These are phyloP conservation scores for Coemansia sp. DNA, from an alignment of 192 early-diverging fungal species.

Conservation along the genomic window DNA sequence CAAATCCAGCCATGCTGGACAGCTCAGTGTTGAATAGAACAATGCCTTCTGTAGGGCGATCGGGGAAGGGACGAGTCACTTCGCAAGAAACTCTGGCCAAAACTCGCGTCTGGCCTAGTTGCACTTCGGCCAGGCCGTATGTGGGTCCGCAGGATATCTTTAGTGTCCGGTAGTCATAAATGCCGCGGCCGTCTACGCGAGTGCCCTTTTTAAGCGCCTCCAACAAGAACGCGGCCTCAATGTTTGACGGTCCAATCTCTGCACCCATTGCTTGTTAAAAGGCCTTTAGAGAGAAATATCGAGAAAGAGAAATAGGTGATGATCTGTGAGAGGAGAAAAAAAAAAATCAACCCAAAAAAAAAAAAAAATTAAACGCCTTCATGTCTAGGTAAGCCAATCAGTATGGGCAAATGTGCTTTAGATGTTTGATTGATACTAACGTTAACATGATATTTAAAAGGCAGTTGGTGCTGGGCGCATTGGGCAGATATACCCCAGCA, in stretches of 20 bases:
- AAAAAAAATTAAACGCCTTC: neutral
- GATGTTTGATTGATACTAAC: neutral
- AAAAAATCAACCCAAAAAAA: neutral
- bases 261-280: conserved; percentile 35
- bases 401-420: neutral
- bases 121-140: conserved; percentile 74
- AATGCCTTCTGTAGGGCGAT: conserved; percentile 86
- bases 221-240: conserved; percentile 77
- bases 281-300: neutral
- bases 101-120: conserved; percentile 81
- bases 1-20: conserved; percentile 81
- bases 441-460: conserved; percentile 17
- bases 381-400: neutral
- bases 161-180: conserved; percentile 72
- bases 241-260: conserved; percentile 63
- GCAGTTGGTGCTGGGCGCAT: conserved; percentile 38
- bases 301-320: neutral
- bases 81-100: conserved; percentile 71
- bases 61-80: conserved; percentile 67
- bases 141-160: conserved; percentile 69
- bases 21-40: conserved; percentile 86
- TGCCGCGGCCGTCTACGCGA: conserved; percentile 77
- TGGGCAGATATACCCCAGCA: conserved; percentile 49
- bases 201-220: conserved; percentile 67
- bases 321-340: neutral